These are phyloP conservation scores for Sanghuangporus baumii DNA, from an alignment of 1,284 basidiomycete genomes.

Conservation along the genomic window DNA sequence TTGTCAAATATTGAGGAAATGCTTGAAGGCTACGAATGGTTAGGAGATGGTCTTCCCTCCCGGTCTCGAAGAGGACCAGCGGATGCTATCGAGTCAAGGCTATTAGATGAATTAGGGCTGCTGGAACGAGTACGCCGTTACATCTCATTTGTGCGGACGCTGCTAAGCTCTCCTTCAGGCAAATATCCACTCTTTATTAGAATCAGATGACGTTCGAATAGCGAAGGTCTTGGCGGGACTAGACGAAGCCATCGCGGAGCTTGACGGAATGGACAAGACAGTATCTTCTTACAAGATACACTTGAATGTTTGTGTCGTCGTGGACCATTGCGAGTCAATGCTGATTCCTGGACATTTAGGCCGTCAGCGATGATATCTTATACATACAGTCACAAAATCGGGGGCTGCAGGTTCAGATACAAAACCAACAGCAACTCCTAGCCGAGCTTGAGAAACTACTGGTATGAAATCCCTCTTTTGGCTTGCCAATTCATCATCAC, in stretches of 20 bases:
- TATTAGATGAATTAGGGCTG: conserved; percentile 84
- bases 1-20: conserved; percentile 95
- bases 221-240: conserved; percentile 83
- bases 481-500: not conserved
- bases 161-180: conserved; percentile 48
- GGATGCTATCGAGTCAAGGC: conserved; percentile 81
- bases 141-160: conserved; percentile 5
- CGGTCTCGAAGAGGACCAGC: conserved; percentile 59
- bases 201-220: conserved; percentile 85
- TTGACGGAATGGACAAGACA: conserved; percentile 82
- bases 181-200: conserved; percentile 95
- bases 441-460: conserved; percentile 81
- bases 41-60: conserved; percentile 52
- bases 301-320: conserved; percentile 59
- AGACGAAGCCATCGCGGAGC: conserved; percentile 80
- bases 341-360: conserved; percentile 39
- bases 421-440: conserved; percentile 86
- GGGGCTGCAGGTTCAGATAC: conserved; percentile 95
- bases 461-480: conserved; percentile 36
- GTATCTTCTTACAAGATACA: conserved; percentile 93
- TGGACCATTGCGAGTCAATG: not conserved
- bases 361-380: conserved; percentile 90
- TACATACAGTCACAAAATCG: conserved; percentile 97
- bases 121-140: conserved; percentile 69
- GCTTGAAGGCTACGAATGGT: conserved; percentile 98